Base-by-base conservation (phyloP, 2,329 filamentous ascomycete species). In the Chaetoscypha palmicola region DNA sequence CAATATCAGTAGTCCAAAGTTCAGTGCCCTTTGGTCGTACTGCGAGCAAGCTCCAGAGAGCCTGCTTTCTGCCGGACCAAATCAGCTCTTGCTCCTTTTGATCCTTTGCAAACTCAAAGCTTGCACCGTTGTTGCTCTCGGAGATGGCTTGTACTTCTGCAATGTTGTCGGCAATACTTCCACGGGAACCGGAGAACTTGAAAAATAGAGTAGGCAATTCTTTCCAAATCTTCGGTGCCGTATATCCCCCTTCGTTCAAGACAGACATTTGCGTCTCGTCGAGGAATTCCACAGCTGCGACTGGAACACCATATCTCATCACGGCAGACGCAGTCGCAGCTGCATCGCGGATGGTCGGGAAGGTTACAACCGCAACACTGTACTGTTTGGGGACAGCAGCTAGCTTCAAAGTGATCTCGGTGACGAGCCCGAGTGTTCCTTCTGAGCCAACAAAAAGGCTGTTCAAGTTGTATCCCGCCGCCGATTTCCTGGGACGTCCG, bases 251-350 rank as follows among this genome's bases (percentile, higher is more conserved):
- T 47, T 77, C 69, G 64, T 92, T 91, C 58, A 91, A 78, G 0
- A 89, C 83, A 47, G 71, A 73, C 86, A 92, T 91, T 64, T 88
- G 83, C 4, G 89, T 80, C 43, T 91, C 86, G 59, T 91, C 86
- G 79, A 92, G 86, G 54, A 92, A 78, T 64, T 92, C 86, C 74
- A 60, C 38, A 0, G 58, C 58, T 14, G 53, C 57, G 2, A 60
- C 40, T 3, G 49, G 53, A 2, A 60, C 41, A 4, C 56, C 56
- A 1, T 77, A 73, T 55, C 83, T 76, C 70, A 91, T 83, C 10
- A 91, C 76, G 38, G 76, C 77, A 1, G 82, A 79, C 0, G 85
- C 85, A 0, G 84, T 83, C 0, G 77, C 72, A 0, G 85, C 84
- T 0, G 86, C 86, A 59, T 84, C 78, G 14, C 81, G 76, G 47